Base-by-base conservation (phyloP, 331 rosid genomes). In the Erythrophleum ivorense region DNA sequence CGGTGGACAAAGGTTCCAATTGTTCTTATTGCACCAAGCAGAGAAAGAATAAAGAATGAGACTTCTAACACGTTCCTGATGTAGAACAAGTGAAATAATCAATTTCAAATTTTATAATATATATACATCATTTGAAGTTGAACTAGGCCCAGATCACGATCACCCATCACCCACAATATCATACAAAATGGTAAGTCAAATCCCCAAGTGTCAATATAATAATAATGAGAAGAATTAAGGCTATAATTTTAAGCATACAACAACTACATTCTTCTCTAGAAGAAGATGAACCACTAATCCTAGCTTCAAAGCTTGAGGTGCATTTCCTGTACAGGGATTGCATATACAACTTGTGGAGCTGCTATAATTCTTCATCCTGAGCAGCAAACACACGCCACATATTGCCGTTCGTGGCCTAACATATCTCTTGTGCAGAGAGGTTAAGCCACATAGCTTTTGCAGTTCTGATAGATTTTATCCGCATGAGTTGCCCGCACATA, bases 401-500 rank as follows among this genome's bases (percentile, higher is more conserved):
- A 5, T 24, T 21, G 11, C 19, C 34, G 54, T 10, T 19, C 21
- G 16, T 43, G 52, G 53, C 16, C 21, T 67, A 41, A 40, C 33
- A n/a, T 3, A 2, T 67, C 48, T 18, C 52, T n/a, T 43, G 65
- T 57, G 48, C 55, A 48, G 60, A 68, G 60, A 68, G 70, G 55
- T 80, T 80, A 89, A 7, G 89, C 72, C 53, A 84, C 72, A 77
- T 7, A 29, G 72, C 84, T 86, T 71, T 79, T 72, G 10, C 95
- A 76, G 71, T 84, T 71, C 10, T 68, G 81, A 79, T 71, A 64
- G 65, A 80, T 69, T 77, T 91, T 87, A 48, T 88, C 89, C 0
- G 83, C 88, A 40, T 77, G 88, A 34, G 84, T 84, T 34, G 75
- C 72, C 10, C 91, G 78, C 62, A 93, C 92, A 46, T 93, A 89